These are phyloP conservation scores for Tolypocladium cylindrosporum DNA, from an alignment of 2,329 filamentous ascomycete genomes.

Conservation along the genomic window DNA sequence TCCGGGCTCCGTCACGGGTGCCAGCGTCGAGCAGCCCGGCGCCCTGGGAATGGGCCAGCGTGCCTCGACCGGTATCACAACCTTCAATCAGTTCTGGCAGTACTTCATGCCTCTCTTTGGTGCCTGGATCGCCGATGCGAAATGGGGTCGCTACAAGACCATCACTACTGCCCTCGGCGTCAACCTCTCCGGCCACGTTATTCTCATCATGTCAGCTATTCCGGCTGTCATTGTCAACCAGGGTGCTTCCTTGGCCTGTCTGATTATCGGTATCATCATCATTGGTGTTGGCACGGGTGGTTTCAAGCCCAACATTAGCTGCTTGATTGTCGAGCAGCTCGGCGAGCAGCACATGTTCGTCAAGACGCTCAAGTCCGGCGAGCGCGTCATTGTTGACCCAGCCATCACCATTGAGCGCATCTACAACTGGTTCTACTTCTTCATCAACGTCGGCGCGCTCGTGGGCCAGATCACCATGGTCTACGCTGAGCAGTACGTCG, in stretches of 20 bases:
- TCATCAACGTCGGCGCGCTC: slow-evolving; percentile 56
- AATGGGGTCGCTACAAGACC: slow-evolving; percentile 63
- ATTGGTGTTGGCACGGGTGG: slow-evolving; percentile 60
- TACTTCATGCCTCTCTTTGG: slow-evolving; percentile 49
- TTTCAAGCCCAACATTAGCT: slow-evolving; percentile 73
- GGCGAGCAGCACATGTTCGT: slow-evolving; percentile 47
- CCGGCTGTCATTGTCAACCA: slow-evolving; percentile 50
- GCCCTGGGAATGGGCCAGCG: slow-evolving; percentile 51
- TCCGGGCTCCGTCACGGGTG: slow-evolving; percentile 41
- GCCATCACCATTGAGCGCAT: slow-evolving; percentile 57
- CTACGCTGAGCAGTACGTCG: slow-evolving; percentile 66
- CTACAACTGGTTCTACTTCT: slow-evolving; percentile 51
- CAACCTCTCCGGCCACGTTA: slow-evolving; percentile 55
- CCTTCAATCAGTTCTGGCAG: slow-evolving; percentile 52
- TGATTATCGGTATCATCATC: slow-evolving; percentile 51
- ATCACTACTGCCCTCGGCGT: slow-evolving; percentile 58
- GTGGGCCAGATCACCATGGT: slow-evolving; percentile 51
- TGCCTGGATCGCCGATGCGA: slow-evolving; percentile 55
- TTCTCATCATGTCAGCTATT: slow-evolving; percentile 55
- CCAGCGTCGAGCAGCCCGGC: slow-evolving; percentile 29
- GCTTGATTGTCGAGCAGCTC: slow-evolving; percentile 63
- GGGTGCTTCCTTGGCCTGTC: slow-evolving; percentile 50
- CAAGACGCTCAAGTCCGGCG: slow-evolving; percentile 41
- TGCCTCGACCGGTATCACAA: slow-evolving; percentile 36
- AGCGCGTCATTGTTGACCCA: slow-evolving; percentile 62